Conservation (phyloP, 345 rosid genomes). For the Geranium brycei region DNA sequence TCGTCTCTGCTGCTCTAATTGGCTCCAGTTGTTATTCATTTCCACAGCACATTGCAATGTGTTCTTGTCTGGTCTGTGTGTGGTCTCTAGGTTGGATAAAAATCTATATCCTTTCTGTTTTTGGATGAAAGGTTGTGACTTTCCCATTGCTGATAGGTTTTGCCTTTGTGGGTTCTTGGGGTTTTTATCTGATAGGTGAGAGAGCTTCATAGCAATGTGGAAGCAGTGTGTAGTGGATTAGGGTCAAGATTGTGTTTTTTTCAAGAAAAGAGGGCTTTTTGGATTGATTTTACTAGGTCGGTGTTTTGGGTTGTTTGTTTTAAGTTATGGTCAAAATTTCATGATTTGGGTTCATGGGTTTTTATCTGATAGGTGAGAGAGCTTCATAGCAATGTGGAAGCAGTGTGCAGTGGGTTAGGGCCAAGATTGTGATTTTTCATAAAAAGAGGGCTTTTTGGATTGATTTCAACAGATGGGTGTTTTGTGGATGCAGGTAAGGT, state of each 20-base stretch:
- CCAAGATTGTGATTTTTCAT: slow-evolving; percentile 19
- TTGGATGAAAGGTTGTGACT: slow-evolving; percentile 6
- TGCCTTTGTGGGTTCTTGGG: slow-evolving; percentile 14
- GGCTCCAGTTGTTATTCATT: slow-evolving; percentile 2
- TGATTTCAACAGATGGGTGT: slow-evolving; percentile 12
- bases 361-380: slow-evolving; percentile 15
- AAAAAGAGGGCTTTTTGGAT: slow-evolving; percentile 14
- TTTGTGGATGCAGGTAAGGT: slow-evolving; percentile 16
- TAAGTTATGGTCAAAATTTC: slow-evolving; percentile 17
- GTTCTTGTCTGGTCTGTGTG: neutral
- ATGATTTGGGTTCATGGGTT: slow-evolving; percentile 4
- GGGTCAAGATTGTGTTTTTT: slow-evolving; percentile 15
- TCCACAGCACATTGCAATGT: slow-evolving; percentile 3
- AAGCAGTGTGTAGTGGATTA: neutral
- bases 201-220: neutral
- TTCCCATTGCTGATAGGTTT: slow-evolving; percentile 10
- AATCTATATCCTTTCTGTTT: neutral
- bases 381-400: neutral
- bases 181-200: no score
- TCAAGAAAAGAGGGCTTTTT: slow-evolving; percentile 16
- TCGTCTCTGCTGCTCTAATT: slow-evolving; percentile 4
- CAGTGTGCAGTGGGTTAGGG: neutral
- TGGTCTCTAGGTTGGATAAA: neutral
- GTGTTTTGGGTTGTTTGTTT: slow-evolving; percentile 12
- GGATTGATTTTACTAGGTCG: slow-evolving; percentile 13